These are phyloP conservation scores for Heimioporus punctisporus DNA, from an alignment of 1,284 basidiomycete genomes.

Conservation along the genomic window DNA sequence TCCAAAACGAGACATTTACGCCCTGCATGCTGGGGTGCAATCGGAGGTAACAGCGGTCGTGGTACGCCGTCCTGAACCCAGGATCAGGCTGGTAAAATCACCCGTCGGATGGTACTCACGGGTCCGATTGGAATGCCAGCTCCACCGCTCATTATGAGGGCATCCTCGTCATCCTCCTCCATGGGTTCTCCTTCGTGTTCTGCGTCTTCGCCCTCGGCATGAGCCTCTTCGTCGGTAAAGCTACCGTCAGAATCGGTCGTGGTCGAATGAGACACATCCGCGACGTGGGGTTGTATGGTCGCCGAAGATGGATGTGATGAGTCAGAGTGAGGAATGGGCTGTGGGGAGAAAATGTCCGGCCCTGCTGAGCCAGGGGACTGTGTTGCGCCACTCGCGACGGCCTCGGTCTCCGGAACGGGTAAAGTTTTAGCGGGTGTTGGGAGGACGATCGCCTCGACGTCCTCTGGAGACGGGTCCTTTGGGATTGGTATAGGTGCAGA, in stretches of 20 bases:
- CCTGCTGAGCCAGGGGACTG: slow-evolving; percentile 58
- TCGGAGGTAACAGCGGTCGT: slow-evolving; percentile 80
- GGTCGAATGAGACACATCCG: slow-evolving; percentile 33
- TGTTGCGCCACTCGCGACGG: slow-evolving; percentile 53
- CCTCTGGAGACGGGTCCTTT: slow-evolving; percentile 25
- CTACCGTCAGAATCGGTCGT: slow-evolving; percentile 40
- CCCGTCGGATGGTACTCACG: slow-evolving; percentile 43
- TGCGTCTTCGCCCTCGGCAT: slow-evolving; percentile 38
- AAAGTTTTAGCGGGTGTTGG: slow-evolving; percentile 45
- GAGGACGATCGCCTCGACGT: slow-evolving; percentile 43
- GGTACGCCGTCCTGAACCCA: slow-evolving; percentile 76
- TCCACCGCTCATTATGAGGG: slow-evolving; percentile 79
- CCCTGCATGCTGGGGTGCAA: slow-evolving; percentile 74
- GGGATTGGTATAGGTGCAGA: slow-evolving; percentile 20
- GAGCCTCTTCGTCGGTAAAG: slow-evolving; percentile 53
- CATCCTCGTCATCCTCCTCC: slow-evolving; percentile 76
- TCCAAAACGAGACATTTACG: slow-evolving; percentile 95
- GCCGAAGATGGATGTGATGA: slow-evolving; percentile 19
- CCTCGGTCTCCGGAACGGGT: slow-evolving; percentile 52
- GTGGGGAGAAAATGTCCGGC: slow-evolving; percentile 33
- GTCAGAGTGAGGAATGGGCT: slow-evolving; percentile 28
- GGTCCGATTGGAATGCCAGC: slow-evolving; percentile 83
- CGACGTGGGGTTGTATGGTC: slow-evolving; percentile 25
- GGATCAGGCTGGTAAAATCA: slow-evolving; percentile 5
- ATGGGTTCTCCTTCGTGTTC: slow-evolving; percentile 52